Conservation (phyloP, 2,329 filamentous ascomycete species). For the Hymenotorrendiella dingleyae region DNA sequence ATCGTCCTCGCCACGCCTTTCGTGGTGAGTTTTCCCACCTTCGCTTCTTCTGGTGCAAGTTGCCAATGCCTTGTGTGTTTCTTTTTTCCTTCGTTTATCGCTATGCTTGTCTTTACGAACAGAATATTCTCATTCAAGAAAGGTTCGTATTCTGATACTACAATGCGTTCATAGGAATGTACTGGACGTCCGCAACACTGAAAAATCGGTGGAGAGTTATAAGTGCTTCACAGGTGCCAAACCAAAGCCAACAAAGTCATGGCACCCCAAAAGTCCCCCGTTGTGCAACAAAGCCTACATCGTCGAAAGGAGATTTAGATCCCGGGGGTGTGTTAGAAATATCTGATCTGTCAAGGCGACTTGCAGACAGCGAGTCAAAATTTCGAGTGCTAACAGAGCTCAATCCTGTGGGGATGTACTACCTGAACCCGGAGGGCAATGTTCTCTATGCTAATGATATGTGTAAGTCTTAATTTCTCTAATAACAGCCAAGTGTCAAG, state of each 20-base stretch:
- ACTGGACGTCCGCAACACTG: slow-evolving; percentile 63
- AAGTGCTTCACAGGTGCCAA: slow-evolving; percentile 35
- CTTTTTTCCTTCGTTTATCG: background rate
- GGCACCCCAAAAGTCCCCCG: slow-evolving; percentile 12
- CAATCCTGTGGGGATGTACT: slow-evolving; percentile 75
- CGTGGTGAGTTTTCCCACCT: slow-evolving; percentile 41
- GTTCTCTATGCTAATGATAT: slow-evolving; percentile 69
- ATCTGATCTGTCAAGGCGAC: slow-evolving; percentile 11
- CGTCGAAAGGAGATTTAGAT: background rate
- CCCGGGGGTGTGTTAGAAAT: slow-evolving; percentile 8
- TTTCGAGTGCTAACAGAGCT: slow-evolving; percentile 80
- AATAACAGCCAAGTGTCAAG: too few species aligned
- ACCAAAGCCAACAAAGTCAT: slow-evolving; percentile 16
- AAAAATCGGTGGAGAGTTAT: slow-evolving; percentile 29
- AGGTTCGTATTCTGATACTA: too few species aligned
- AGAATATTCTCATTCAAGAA: too few species aligned
- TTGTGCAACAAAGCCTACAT: slow-evolving; percentile 10
- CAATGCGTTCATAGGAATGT: slow-evolving; percentile 34
- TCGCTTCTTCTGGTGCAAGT: background rate
- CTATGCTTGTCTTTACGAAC: too few species aligned
- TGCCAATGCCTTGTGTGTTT: background rate
- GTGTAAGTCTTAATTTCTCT: too few species aligned
- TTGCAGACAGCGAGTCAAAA: slow-evolving; percentile 60
- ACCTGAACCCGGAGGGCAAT: slow-evolving; percentile 41
- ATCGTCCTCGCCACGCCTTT: slow-evolving; percentile 49